A percentile compares a stretch with the other conserved stretches of the same genome.
Evolutionary conservation across 805 yeast species (phyloP).

Genomic region (Metschnikowia arizonensis): DNA sequence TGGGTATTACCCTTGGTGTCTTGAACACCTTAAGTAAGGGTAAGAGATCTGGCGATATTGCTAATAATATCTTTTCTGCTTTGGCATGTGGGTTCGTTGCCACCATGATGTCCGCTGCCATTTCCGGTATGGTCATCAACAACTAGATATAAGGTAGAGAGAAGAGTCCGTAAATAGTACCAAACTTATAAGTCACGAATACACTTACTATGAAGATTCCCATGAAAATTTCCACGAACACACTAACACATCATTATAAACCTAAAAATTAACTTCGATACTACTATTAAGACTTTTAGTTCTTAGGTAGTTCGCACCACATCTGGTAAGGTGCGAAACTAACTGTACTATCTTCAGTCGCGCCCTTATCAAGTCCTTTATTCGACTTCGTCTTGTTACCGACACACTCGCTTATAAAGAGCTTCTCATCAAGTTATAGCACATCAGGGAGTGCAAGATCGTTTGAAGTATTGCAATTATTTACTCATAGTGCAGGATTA

Average conservation of each 20-base stretch:
- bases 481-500: not conserved
- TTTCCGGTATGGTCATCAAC: constrained; percentile 61
- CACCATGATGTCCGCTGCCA: constrained; percentile 53
- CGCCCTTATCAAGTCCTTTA: constrained; percentile 1
- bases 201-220: not conserved
- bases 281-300: too few species aligned
- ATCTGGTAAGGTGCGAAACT: not conserved
- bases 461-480: not conserved
- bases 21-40: constrained; percentile 52
- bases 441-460: not conserved
- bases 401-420: not conserved
- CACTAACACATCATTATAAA: too few species aligned
- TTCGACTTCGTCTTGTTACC: not conserved
- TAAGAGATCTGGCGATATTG: constrained; percentile 44
- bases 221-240: too few species aligned
- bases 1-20: constrained; percentile 60
- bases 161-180: not conserved
- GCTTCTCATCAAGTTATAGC: not conserved
- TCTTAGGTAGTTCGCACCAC: too few species aligned
- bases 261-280: too few species aligned
- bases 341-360: not conserved
- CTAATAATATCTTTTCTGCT: constrained; percentile 45
- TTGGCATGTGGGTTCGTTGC: constrained; percentile 50
- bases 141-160: constrained; percentile 28
- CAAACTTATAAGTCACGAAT: not conserved